Base-by-base conservation (phyloP, 2,329 filamentous ascomycete species). In the Ascochyta clinopodiicola region DNA sequence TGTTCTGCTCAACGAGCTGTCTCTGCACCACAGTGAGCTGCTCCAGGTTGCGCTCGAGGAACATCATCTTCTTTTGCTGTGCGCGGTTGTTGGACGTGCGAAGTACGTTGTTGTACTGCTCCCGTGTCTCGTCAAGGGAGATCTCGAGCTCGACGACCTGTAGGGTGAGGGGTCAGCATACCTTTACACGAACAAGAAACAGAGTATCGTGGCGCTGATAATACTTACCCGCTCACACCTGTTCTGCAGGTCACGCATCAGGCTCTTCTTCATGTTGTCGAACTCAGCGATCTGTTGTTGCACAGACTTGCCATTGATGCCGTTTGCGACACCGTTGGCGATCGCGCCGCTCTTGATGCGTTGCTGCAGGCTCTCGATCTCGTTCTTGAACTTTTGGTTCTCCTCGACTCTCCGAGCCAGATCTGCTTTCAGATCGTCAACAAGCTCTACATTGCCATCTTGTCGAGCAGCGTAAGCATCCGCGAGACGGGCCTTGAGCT, bases 1-100 rank as follows among this genome's bases (percentile, higher is more conserved):
- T 64, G 79, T 99, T 99, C 78, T 99, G 95, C 81, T 99, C 95
- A 29, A 99, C 95, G 12, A 99, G 87, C 79, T 99, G 95, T 51
- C 95, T 88, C 79, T 99, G 95, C 49, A 99, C 95, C 72, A 96
- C 92, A 3, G 95, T 99, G 50, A 99, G 84, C 78, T 99, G 95
- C 80, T 99, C 95, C 36, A 99, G 86, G 75, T 99, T 99, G 73
- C 95, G 89, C 81, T 99, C 95, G 45, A 99, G 81, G 84, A 99
- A 99, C 15, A 95, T 96, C 91, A 99, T 98, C 86, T 99, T 99
- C 89, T 99, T 99, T 79, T 99, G 95, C 81, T 99, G 95, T 22
- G 95, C 94, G 56, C 95, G 90, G 82, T 96, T 98, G 82, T 99
- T 99, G 64, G 92, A 96, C 44, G 92, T 95, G 52, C 94, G 89